Evolutionary conservation across 768 basidiomycete species (phyloP).

Genomic region (Hortiboletus campestris): DNA sequence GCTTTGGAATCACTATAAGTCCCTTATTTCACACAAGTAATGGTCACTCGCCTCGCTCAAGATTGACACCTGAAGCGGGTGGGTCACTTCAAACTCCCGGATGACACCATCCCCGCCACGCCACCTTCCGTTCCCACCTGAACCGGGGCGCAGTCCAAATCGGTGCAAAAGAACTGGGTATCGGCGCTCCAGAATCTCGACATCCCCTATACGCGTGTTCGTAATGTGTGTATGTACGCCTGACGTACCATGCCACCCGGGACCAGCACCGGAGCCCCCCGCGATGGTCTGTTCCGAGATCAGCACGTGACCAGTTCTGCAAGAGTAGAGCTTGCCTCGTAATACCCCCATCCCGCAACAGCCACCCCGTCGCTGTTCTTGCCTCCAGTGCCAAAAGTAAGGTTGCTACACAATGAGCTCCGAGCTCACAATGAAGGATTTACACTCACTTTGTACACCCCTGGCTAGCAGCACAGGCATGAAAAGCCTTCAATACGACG

Average conservation of each 20-base stretch:
- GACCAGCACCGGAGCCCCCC: slow-evolving; percentile 90
- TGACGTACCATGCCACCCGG: slow-evolving; percentile 86
- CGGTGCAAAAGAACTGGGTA: slow-evolving; percentile 89
- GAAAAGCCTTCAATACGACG: slow-evolving; percentile 89
- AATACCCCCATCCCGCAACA: slow-evolving; percentile 86
- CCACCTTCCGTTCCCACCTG: slow-evolving; percentile 70
- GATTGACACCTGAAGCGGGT: slow-evolving; percentile 83
- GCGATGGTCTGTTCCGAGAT: slow-evolving; percentile 65
- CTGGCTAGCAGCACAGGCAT: slow-evolving; percentile 88
- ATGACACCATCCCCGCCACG: slow-evolving; percentile 83
- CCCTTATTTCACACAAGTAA: not conserved
- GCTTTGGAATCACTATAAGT: slow-evolving; percentile 37
- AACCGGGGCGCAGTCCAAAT: slow-evolving; percentile 72
- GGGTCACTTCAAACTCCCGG: slow-evolving; percentile 79
- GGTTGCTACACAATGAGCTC: slow-evolving; percentile 49
- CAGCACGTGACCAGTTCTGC: not conserved
- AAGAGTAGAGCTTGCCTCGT: slow-evolving; percentile 49
- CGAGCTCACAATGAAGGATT: not conserved
- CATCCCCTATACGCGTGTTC: slow-evolving; percentile 89
- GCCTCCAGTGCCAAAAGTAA: slow-evolving; percentile 89
- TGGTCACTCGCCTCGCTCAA: slow-evolving; percentile 65
- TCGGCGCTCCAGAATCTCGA: slow-evolving; percentile 89
- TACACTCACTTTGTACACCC: slow-evolving; percentile 82
- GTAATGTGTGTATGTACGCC: slow-evolving; percentile 95
- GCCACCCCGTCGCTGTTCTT: slow-evolving; percentile 76